These are phyloP conservation scores for Chaetomiaceae sp. DNA, from an alignment of 2,329 filamentous ascomycete species.

Conservation along the genomic window DNA sequence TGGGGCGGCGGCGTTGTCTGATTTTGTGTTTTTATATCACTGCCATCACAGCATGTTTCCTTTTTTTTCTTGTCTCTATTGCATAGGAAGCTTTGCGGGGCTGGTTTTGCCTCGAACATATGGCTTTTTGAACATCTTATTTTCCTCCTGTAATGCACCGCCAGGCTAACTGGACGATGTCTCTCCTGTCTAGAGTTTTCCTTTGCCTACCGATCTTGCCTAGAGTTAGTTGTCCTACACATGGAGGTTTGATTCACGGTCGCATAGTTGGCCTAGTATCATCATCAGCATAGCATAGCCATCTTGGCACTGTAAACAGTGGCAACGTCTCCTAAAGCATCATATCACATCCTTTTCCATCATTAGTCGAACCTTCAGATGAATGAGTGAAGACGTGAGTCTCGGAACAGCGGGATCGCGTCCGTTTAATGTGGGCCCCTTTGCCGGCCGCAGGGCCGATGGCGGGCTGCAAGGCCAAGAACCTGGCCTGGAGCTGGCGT, in stretches of 20 bases:
- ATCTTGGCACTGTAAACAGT: background rate
- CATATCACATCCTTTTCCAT: background rate
- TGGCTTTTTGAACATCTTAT: background rate
- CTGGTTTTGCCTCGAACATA: constrained; percentile 4
- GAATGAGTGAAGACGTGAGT: no score
- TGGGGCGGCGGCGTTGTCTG: background rate
- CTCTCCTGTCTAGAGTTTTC: background rate
- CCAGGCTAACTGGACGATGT: background rate
- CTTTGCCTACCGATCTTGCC: background rate
- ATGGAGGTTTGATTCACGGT: background rate
- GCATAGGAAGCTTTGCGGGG: constrained; percentile 8
- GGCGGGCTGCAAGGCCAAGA: no score
- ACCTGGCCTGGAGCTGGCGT: no score
- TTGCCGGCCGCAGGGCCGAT: no score
- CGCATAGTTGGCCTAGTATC: constrained; percentile 10
- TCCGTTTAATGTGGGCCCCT: no score
- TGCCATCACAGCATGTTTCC: background rate
- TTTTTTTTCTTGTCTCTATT: background rate
- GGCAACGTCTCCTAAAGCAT: background rate
- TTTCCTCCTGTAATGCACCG: background rate
- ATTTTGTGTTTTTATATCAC: background rate
- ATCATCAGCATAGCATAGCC: constrained; percentile 6
- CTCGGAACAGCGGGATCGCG: no score
- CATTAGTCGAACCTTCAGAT: no score
- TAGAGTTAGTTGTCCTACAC: background rate